Base-by-base conservation (phyloP, 2,329 filamentous ascomycete species). In the Thielaviopsis ethacetica region DNA sequence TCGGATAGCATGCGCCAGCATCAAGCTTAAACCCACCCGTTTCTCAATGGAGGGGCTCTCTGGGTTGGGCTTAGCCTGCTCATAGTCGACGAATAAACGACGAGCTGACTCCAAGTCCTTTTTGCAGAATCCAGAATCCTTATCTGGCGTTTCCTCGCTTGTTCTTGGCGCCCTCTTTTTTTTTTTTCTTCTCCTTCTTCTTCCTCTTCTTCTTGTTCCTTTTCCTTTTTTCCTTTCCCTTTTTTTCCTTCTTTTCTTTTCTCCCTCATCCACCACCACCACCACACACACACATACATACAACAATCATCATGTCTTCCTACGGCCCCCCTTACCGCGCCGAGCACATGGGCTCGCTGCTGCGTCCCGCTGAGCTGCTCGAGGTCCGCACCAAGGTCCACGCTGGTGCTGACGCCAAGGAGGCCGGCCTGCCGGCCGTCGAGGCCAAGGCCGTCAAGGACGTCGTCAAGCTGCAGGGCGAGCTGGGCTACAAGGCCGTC, bases 331-430 rank as follows among this genome's bases (percentile, higher is more conserved):
- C 85, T 34, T 88, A 87, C 75, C 78, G 85, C 65, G 86, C 86
- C 55, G 86, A 89, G 75, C 85, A 89, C 65, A 75, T 88, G 65
- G 86, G 85, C 65, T 88, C 84, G 15, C 75, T 89, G 34, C 78
- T 88, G 51, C 82, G 86, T n/a, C 85, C 85, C 6, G 72, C 83
- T 61, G 62, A 63, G 22, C 67, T 70, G 9, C 67, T 70, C 9
- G 65, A 68, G 38, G 65, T 66, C 47, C 65, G 68, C 60, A 64
- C 67, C 59, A 61, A 65, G 59, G 66, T 70, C 58, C 67, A 68
- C 22, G 66, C 66, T 61, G 67, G 66, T 53, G 56, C 68, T 5
- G 88, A 59, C 73, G 61, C 65, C 55, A 72, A 78, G n/a, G 76
- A 83, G 62, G 75, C 73, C 27, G 73, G 72, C 2, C 76, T 90